Base-by-base conservation (phyloP, 345 rosid genomes). In the Nephelium lappaceum region DNA sequence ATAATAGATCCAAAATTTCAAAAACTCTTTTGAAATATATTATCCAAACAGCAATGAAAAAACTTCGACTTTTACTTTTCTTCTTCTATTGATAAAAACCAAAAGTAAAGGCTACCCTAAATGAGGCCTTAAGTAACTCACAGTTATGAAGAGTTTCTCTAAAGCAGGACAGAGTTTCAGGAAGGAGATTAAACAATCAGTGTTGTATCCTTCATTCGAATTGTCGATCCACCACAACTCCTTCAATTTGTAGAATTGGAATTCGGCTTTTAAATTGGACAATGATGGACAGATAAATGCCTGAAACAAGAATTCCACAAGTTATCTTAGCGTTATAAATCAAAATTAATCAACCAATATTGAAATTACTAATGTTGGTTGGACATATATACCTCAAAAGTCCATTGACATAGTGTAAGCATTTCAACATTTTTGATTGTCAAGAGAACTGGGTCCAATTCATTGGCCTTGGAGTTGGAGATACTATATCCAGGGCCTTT, bases 171-270 rank as follows among this genome's bases (percentile, higher is more conserved):
- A 89, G 6, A 91, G 80, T 57, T 84, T 87, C 62, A 91, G 82
- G 84, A 88, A 91, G 55, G 84, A 78, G 76, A 89, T 78, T 11
- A 90, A 19, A 25, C 83, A 67, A 53, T 69, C 81, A 18, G 45
- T 72, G 70, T 85, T 86, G 78, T 71, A 83, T 72, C 77, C 79
- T 78, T 80, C 78, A 36, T 71, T 49, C 14, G 79, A 81, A 79
- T 76, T 72, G 63, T 91, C 95, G 3, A 88, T 87, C 95, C 95
- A 91, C 85, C 86, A 73, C 67, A 91, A 15, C 72, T 88, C 93
- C 65, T 85, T 87, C 70, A 91, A 71, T 21, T 80, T 84, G 76
- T 87, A 91, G 79, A 91, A 88, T 41, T 85, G 90, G 61, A 90
- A 90, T 25, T 85, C 84, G 65, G 86, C 71, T 76, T 61, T 71